These are phyloP conservation scores for Colletotrichum siamense DNA, from an alignment of 2,329 filamentous ascomycete species.

Conservation along the genomic window DNA sequence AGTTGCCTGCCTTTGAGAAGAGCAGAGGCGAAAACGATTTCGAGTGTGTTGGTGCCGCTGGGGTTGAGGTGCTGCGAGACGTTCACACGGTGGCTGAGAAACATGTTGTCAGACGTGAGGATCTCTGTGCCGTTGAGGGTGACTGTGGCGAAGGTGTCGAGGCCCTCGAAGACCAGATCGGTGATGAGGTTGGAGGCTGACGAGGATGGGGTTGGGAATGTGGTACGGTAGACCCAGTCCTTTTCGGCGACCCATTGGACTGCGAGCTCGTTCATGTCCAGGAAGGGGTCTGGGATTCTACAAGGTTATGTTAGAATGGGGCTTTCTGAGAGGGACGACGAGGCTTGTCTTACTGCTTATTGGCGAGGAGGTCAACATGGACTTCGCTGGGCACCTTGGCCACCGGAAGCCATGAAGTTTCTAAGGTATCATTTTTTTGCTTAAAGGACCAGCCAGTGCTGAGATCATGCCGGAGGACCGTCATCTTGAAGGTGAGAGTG, in stretches of 20 bases:
- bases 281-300: conserved; percentile 61
- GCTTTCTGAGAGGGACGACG: background rate
- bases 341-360: conserved; percentile 31
- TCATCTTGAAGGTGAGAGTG: background rate
- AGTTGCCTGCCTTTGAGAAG: conserved; percentile 56
- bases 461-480: background rate
- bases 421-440: conserved; percentile 27
- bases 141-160: conserved; percentile 68
- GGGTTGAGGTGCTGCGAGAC: conserved; percentile 48
- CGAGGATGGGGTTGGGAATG: conserved; percentile 31
- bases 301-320: background rate
- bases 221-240: conserved; percentile 61
- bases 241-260: conserved; percentile 68
- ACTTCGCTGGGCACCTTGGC: conserved; percentile 39
- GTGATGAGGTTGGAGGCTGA: conserved; percentile 17
- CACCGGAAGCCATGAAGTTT: conserved; percentile 37
- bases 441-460: conserved; percentile 31
- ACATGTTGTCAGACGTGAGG: conserved; percentile 68
- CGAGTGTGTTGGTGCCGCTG: conserved; percentile 47
- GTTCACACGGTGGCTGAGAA: conserved; percentile 60
- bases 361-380: conserved; percentile 41
- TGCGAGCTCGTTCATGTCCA: conserved; percentile 65
- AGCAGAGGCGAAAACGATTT: conserved; percentile 64
- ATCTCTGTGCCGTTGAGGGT: conserved; percentile 58
- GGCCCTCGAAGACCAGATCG: conserved; percentile 65